A percentile compares a stretch with the other conserved stretches of the same genome.
Evolutionary conservation across 768 basidiomycete genomes (phyloP).

Genomic region (Suillus decipiens): DNA sequence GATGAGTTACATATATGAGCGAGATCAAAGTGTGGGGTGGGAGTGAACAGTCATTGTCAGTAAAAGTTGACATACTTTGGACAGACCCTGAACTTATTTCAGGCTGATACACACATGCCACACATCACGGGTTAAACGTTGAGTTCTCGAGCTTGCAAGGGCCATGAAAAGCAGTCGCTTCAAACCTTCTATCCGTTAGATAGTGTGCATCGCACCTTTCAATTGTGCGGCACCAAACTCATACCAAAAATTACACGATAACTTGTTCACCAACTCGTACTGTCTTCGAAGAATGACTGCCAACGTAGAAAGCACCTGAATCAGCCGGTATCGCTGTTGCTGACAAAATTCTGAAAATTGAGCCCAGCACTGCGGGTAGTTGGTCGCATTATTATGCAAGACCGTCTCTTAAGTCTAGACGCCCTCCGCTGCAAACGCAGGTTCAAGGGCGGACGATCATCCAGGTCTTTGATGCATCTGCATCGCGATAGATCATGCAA

Average conservation of each 20-base stretch:
- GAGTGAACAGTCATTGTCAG: too few relatives aligned
- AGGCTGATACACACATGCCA: too few relatives aligned
- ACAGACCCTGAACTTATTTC: too few relatives aligned
- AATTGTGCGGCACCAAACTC: background rate
- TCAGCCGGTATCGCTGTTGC: background rate
- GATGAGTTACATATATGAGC: too few relatives aligned
- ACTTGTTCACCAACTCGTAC: background rate
- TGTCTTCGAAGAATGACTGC: background rate
- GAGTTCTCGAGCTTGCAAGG: background rate
- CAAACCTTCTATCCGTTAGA: background rate
- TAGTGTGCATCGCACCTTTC: background rate
- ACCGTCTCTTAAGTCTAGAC: background rate
- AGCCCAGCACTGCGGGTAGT: background rate
- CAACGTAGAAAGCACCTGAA: background rate
- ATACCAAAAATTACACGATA: background rate
- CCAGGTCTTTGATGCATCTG: background rate
- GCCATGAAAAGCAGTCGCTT: background rate
- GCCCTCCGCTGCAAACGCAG: background rate
- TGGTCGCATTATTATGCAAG: background rate
- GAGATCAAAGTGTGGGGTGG: too few relatives aligned
- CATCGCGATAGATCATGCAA: constrained; percentile 1
- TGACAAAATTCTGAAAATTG: background rate
- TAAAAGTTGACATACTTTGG: too few relatives aligned
- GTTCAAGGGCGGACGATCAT: background rate
- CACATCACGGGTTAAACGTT: too few relatives aligned